Evolutionary conservation across 129 eudicot genomes (phyloP).

Genomic region (Logfia minima): DNA sequence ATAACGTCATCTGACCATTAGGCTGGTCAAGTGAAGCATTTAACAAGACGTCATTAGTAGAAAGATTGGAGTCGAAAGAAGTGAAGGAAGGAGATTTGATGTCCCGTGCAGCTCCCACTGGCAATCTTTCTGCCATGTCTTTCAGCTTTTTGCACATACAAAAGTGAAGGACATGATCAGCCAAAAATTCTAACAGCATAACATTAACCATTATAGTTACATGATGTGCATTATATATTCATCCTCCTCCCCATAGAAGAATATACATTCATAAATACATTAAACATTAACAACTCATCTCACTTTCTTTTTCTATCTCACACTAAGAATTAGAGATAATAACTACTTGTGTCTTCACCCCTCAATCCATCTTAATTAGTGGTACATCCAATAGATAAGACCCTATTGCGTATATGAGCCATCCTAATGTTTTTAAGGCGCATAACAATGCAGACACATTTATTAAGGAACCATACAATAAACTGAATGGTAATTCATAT

Average conservation of each 20-base stretch:
- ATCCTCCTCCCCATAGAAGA: too few relatives aligned
- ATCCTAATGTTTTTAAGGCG: too few relatives aligned
- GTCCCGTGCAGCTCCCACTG: constrained; percentile 75
- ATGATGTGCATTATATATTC: neutral
- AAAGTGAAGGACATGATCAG: constrained; percentile 26
- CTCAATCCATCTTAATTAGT: too few relatives aligned
- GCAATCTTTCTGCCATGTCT: constrained; percentile 95
- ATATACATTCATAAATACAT: neutral
- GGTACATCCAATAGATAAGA: too few relatives aligned
- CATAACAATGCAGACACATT: too few relatives aligned
- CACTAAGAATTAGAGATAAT: too few relatives aligned
- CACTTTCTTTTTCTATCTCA: too few relatives aligned
- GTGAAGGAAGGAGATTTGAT: constrained; percentile 56
- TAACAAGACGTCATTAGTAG: constrained; percentile 42
- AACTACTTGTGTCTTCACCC: too few relatives aligned
- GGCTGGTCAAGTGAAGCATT: constrained; percentile 47
- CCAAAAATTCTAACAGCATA: constrained; percentile 17
- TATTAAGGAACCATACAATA: too few relatives aligned
- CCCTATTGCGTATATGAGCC: too few relatives aligned
- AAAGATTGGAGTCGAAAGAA: constrained; percentile 46
- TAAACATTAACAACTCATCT: too few relatives aligned
- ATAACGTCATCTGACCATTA: constrained; percentile 42
- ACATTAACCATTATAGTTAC: constrained; percentile 2
- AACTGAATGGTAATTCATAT: neutral
- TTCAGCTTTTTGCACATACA: constrained; percentile 53